These are phyloP conservation scores for Martensiomyces pterosporus DNA, from an alignment of 192 early-diverging fungal genomes.

Conservation along the genomic window DNA sequence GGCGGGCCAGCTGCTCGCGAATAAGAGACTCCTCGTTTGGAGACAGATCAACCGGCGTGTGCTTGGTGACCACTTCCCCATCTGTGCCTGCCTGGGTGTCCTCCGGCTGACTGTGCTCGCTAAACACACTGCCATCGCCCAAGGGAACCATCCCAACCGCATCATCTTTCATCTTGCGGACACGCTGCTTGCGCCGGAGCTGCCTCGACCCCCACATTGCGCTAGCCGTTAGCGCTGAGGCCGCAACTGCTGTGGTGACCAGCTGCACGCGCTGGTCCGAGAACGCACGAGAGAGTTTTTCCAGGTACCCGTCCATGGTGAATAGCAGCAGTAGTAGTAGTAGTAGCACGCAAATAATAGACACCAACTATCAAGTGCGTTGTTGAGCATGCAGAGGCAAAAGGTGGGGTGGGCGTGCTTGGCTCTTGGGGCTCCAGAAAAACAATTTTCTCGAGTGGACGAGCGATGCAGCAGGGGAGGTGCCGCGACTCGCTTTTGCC, in stretches of 20 bases:
- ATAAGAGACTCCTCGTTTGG: constrained; percentile 64
- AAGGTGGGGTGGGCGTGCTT: too few species aligned
- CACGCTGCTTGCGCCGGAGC: constrained; percentile 44
- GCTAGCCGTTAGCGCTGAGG: constrained; percentile 60
- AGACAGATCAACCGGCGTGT: constrained; percentile 33
- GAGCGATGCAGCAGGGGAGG: too few species aligned
- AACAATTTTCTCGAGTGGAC: too few species aligned
- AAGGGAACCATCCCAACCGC: constrained; percentile 30
- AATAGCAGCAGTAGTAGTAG: too few species aligned
- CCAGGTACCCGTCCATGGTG: constrained; percentile 24
- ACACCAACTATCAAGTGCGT: too few species aligned
- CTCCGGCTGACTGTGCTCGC: background rate
- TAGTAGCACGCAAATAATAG: too few species aligned
- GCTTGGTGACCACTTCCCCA: constrained; percentile 25
- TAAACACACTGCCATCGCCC: constrained; percentile 1
- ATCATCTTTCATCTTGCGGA: constrained; percentile 57
- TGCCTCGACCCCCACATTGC: constrained; percentile 55
- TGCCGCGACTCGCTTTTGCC: too few species aligned
- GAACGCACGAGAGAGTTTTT: constrained; percentile 27
- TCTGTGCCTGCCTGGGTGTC: too few species aligned
- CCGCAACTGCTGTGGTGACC: constrained; percentile 56
- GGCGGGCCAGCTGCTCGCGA: constrained; percentile 79
- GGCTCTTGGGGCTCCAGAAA: too few species aligned
- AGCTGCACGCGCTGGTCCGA: constrained; percentile 41
- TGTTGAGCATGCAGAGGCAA: too few species aligned